Evolutionary conservation across 2,329 filamentous ascomycete species (phyloP).

Genomic region (Stromatinia cepivora): DNA sequence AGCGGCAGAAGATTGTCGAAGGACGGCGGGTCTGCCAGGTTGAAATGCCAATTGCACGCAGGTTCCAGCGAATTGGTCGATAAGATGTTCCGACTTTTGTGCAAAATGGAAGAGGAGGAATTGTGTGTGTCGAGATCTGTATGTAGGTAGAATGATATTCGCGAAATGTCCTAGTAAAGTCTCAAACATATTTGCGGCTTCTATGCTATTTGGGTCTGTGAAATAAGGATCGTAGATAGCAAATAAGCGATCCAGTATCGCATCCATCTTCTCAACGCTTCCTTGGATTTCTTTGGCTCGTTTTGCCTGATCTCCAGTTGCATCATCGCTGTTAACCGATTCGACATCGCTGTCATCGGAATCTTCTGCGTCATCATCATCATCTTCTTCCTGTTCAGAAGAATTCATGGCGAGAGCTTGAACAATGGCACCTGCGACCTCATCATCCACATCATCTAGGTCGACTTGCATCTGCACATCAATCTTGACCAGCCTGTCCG

Average conservation of each 20-base stretch:
- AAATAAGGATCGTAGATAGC: constrained; percentile 76
- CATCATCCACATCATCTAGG: constrained; percentile 88
- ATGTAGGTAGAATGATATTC: constrained; percentile 84
- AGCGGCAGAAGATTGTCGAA: constrained; percentile 82
- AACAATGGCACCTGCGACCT: constrained; percentile 73
- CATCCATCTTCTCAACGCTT: constrained; percentile 88
- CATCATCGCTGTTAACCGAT: constrained; percentile 70
- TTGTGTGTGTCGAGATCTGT: constrained; percentile 89
- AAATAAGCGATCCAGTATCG: constrained; percentile 85
- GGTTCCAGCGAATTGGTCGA: constrained; percentile 78
- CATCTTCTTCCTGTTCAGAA: constrained; percentile 54
- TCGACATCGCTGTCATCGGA: constrained; percentile 66
- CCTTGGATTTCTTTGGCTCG: constrained; percentile 72
- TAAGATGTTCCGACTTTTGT: constrained; percentile 74
- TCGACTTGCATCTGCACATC: constrained; percentile 95
- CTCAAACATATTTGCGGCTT: constrained; percentile 72
- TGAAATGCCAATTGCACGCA: constrained; percentile 73
- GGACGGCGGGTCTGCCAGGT: constrained; percentile 60
- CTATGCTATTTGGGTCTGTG: constrained; percentile 63
- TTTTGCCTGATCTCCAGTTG: constrained; percentile 61
- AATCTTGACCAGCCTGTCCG: constrained; percentile 85
- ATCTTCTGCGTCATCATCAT: constrained; percentile 50
- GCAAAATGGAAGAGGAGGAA: constrained; percentile 96
- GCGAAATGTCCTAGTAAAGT: constrained; percentile 83
- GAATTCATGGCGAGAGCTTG: constrained; percentile 49